These are phyloP conservation scores for Cyclotella cryptica DNA, from an alignment of 108 stramenopile species.

Conservation along the genomic window DNA sequence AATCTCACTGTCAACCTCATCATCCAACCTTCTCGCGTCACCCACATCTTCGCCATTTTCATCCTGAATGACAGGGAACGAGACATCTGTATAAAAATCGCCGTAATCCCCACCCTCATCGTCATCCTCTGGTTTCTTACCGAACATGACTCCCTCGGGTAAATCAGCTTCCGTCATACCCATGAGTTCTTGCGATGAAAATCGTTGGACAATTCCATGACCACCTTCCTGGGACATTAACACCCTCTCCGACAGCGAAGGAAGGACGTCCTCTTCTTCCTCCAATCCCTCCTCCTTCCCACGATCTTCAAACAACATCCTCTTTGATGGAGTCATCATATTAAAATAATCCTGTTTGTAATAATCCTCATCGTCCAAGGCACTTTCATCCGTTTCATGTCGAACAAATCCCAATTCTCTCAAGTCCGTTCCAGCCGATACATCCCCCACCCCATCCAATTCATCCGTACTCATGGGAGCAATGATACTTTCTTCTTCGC, in stretches of 20 bases:
- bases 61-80: constrained; percentile 5
- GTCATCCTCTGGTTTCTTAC: neutral
- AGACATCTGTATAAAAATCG: constrained; percentile 25
- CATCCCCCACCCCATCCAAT: neutral
- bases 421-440: neutral
- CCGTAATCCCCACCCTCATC: constrained; percentile 33
- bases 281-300: neutral
- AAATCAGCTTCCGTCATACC: constrained; percentile 22
- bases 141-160: neutral
- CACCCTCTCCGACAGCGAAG: constrained; percentile 19
- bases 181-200: constrained; percentile 7
- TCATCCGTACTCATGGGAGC: constrained; percentile 22
- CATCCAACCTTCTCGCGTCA: neutral
- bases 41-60: neutral
- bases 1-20: neutral
- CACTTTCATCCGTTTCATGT: constrained; percentile 21
- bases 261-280: neutral
- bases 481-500: constrained; percentile 17
- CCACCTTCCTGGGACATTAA: constrained; percentile 10
- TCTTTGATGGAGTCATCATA: constrained; percentile 24
- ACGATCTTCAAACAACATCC: neutral
- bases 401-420: neutral
- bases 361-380: constrained; percentile 29
- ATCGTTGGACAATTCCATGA: neutral
- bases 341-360: constrained; percentile 28